Conservation (phyloP, 306 rosid genomes). For the Vigna trinervia region DNA sequence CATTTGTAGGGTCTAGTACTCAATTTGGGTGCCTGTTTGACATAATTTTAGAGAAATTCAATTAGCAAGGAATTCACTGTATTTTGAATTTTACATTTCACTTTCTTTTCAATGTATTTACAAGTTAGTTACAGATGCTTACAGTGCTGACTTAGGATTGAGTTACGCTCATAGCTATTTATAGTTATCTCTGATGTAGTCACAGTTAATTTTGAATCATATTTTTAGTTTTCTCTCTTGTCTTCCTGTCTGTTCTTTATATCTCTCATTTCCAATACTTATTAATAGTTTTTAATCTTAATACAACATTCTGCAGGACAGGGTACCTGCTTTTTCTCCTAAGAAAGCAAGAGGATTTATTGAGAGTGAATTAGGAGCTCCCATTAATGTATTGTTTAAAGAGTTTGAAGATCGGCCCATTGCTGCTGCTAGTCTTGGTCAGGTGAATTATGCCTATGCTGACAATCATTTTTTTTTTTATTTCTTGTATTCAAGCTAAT, state of each 20-base stretch:
- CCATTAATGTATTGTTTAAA: constrained; percentile 66
- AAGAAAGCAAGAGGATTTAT: constrained; percentile 75
- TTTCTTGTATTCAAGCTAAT: constrained; percentile 3
- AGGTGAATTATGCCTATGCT: constrained; percentile 51
- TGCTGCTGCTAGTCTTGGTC: constrained; percentile 98
- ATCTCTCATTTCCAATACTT: too few relatives aligned
- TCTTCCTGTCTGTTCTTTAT: too few relatives aligned
- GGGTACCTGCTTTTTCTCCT: constrained; percentile 91
- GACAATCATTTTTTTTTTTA: background rate
- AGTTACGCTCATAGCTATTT: too few relatives aligned
- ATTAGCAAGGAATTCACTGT: too few relatives aligned
- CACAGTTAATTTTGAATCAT: too few relatives aligned
- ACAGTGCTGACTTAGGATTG: too few relatives aligned
- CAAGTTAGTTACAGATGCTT: too few relatives aligned
- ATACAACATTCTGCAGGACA: constrained; percentile 64
- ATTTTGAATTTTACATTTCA: too few relatives aligned
- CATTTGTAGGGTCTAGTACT: constrained; percentile 1
- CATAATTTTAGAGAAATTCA: background rate
- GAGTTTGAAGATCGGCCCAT: constrained; percentile 89
- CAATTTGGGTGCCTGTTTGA: constrained; percentile 10
- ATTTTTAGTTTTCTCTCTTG: too few relatives aligned
- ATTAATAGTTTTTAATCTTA: constrained; percentile 16
- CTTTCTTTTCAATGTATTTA: too few relatives aligned
- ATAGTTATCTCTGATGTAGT: too few relatives aligned
- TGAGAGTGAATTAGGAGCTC: constrained; percentile 82